These are phyloP conservation scores for Ascoidea rubescens DNA, from an alignment of 805 yeast species.

Conservation along the genomic window DNA sequence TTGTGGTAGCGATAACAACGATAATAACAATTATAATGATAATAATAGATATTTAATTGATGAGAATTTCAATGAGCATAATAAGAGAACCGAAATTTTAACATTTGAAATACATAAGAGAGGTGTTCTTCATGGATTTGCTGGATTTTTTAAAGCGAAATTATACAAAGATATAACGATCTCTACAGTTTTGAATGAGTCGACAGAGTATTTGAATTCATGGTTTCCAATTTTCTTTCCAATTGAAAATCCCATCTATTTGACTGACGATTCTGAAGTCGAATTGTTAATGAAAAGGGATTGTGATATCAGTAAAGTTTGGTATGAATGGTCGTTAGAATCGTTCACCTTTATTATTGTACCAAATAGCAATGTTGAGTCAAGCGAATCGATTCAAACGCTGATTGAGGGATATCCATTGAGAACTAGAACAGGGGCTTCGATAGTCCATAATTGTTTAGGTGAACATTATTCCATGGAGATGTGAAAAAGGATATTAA, in stretches of 20 bases:
- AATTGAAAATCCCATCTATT: conserved; percentile 25
- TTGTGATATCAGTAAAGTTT: conserved; percentile 21
- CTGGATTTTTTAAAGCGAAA: conserved; percentile 44
- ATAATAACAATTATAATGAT: no score
- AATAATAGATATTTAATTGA: no score
- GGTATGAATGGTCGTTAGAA: conserved; percentile 41
- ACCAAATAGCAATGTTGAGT: background rate
- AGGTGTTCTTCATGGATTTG: conserved; percentile 40
- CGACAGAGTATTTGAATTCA: conserved; percentile 24
- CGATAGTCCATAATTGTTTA: no score
- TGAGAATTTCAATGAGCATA: no score
- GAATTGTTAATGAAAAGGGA: conserved; percentile 29
- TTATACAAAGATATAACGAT: conserved; percentile 38
- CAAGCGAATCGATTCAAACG: no score
- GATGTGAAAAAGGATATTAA: no score
- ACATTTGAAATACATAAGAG: conserved; percentile 21
- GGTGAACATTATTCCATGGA: no score
- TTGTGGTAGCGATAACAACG: no score
- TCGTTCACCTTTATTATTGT: conserved; percentile 10
- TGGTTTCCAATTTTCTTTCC: conserved; percentile 45
- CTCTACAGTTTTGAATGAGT: conserved; percentile 22
- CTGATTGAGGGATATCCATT: no score
- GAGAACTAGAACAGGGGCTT: no score
- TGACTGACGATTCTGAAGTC: conserved; percentile 27
- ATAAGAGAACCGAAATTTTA: conserved; percentile 8